Conservation (phyloP, 2,329 filamentous ascomycete species). For the Aspergillus novofumigatus region DNA sequence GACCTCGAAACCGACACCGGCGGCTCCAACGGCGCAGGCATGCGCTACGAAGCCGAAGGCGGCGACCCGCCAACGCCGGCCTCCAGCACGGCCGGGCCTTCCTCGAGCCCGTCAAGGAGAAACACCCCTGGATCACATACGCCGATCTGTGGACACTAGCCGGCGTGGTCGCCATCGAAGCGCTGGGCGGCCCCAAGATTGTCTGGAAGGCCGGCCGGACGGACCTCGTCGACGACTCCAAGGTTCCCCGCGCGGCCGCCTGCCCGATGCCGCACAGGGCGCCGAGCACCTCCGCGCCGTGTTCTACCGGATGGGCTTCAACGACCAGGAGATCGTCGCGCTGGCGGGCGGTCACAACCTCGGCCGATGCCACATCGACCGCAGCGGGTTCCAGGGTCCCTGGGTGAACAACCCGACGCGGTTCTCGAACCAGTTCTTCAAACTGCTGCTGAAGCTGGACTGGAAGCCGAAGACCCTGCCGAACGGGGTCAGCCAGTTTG, state of each 20-base stretch:
- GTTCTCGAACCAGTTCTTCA: constrained; percentile 57
- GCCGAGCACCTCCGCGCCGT: constrained; percentile 53
- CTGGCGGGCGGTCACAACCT: constrained; percentile 55
- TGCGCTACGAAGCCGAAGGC: constrained; percentile 62
- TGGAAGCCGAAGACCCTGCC: constrained; percentile 53
- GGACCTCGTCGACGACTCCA: constrained; percentile 59
- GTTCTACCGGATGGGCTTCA: constrained; percentile 59
- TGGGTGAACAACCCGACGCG: constrained; percentile 59
- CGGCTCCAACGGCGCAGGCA: constrained; percentile 61
- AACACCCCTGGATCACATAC: constrained; percentile 62
- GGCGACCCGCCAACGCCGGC: constrained; percentile 62
- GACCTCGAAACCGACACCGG: constrained; percentile 57
- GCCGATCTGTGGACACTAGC: constrained; percentile 63
- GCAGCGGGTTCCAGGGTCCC: constrained; percentile 55
- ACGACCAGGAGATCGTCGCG: constrained; percentile 58
- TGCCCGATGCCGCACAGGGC: constrained; percentile 53
- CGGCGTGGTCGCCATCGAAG: constrained; percentile 54
- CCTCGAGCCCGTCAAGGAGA: constrained; percentile 58
- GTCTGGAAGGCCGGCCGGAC: constrained; percentile 57
- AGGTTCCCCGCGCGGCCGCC: constrained; percentile 56
- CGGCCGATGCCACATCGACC: constrained; percentile 53
- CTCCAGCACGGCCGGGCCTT: constrained; percentile 61
- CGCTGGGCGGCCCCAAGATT: constrained; percentile 58
- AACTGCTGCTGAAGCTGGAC: constrained; percentile 47
- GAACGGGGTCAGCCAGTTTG: constrained; percentile 55